These are phyloP conservation scores for Mycena vitilis DNA, from an alignment of 768 basidiomycete genomes.

Conservation along the genomic window DNA sequence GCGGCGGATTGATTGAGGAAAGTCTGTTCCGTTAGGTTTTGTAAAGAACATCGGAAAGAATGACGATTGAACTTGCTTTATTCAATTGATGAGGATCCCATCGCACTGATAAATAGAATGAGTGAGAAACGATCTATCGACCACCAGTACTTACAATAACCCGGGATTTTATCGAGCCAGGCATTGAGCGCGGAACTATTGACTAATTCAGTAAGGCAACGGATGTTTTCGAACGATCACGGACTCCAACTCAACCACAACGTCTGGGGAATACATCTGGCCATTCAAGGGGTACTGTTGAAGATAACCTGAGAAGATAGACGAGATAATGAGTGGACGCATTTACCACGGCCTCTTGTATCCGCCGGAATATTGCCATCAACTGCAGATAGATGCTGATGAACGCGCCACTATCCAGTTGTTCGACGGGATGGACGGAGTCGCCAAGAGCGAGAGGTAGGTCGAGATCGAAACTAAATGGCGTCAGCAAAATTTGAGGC, in stretches of 20 bases:
- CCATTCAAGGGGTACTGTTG: neutral
- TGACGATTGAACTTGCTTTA: conserved; percentile 22
- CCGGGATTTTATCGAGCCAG: conserved; percentile 56
- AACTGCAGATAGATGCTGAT: neutral
- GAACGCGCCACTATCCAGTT: no score
- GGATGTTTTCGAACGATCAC: neutral
- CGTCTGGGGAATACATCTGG: neutral
- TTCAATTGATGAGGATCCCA: conserved; percentile 28
- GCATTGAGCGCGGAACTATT: conserved; percentile 55
- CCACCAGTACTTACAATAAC: conserved; percentile 39
- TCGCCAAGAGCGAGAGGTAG: no score
- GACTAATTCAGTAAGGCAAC: neutral
- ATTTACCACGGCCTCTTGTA: neutral
- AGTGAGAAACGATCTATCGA: no score
- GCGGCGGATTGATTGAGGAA: conserved; percentile 23
- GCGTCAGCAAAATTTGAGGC: no score
- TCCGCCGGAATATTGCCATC: conserved; percentile 10
- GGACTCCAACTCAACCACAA: conserved; percentile 10
- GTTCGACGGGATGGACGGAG: no score
- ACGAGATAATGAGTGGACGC: neutral
- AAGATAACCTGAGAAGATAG: neutral
- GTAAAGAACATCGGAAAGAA: conserved; percentile 36
- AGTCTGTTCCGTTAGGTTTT: neutral
- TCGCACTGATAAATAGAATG: conserved; percentile 26
- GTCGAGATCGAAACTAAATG: no score